Percentiles rank a stretch among this genome's conserved stretches.
Evolutionary conservation across 2,329 filamentous ascomycete species (phyloP).

Genomic region (Paecilomyces formosus): DNA sequence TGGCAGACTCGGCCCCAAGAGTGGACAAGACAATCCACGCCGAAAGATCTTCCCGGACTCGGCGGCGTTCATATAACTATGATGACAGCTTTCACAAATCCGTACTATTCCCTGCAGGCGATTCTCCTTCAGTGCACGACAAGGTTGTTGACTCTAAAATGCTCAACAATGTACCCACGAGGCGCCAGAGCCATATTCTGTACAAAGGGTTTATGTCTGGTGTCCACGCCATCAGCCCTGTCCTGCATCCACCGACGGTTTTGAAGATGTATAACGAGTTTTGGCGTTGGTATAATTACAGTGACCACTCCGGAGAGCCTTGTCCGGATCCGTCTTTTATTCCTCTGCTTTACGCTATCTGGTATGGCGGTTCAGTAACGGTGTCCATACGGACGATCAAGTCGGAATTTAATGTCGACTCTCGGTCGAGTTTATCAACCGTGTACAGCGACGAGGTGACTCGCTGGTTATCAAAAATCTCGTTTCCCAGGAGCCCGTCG

Average conservation of each 20-base stretch:
- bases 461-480: conserved; percentile 33
- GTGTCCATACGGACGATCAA: conserved; percentile 35
- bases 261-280: conserved; percentile 35
- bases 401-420: conserved; percentile 29
- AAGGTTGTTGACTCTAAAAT: conserved; percentile 31
- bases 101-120: conserved; percentile 28
- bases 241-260: conserved; percentile 37
- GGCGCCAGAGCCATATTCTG: conserved; percentile 38
- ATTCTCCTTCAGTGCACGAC: conserved; percentile 25
- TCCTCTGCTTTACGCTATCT: conserved; percentile 39
- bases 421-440: conserved; percentile 29
- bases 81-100: conserved; percentile 28
- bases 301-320: conserved; percentile 26
- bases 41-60: conserved; percentile 6
- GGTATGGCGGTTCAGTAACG: conserved; percentile 42
- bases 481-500: conserved; percentile 39
- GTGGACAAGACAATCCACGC: conserved; percentile 13
- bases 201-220: conserved; percentile 42
- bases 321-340: conserved; percentile 36
- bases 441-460: conserved; percentile 37
- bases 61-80: conserved; percentile 11
- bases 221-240: conserved; percentile 38
- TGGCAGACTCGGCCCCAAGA: conserved; percentile 10
- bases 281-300: conserved; percentile 39
- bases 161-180: conserved; percentile 35